Percentiles rank a stretch among this genome's conserved stretches.
Evolutionary conservation across 805 yeast genomes (phyloP).

Genomic region (Pichia eremophila): DNA sequence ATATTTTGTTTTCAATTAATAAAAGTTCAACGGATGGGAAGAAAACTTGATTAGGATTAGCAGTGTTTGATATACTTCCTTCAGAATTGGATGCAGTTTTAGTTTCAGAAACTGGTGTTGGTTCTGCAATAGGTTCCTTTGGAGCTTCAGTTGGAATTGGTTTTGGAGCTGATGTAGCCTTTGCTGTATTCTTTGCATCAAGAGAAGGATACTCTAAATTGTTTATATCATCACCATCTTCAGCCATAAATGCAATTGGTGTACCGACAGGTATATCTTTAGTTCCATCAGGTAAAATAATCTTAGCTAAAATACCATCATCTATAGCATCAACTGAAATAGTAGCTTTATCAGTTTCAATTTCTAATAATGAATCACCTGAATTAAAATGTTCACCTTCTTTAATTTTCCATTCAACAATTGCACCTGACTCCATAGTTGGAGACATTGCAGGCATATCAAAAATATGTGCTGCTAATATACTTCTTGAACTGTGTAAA

Average conservation of each 20-base stretch:
- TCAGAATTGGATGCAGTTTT: no score
- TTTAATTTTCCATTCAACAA: constrained; percentile 81
- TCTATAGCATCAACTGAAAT: constrained; percentile 85
- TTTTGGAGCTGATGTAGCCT: constrained; percentile 5
- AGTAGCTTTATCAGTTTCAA: constrained; percentile 81
- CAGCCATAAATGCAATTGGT: constrained; percentile 85
- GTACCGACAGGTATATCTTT: constrained; percentile 76
- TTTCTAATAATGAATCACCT: constrained; percentile 77
- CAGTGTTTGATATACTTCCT: constrained; percentile 22
- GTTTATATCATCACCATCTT: constrained; percentile 72
- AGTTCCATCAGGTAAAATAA: constrained; percentile 61
- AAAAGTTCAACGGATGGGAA: constrained; percentile 73
- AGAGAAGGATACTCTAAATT: constrained; percentile 48
- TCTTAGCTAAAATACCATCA: constrained; percentile 82
- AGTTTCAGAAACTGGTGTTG: no score
- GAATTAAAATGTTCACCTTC: constrained; percentile 63
- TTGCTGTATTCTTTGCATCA: constrained; percentile 6
- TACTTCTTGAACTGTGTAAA: constrained; percentile 24
- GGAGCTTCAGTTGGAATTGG: constrained; percentile 14
- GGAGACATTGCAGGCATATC: constrained; percentile 99
- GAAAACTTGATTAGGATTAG: constrained; percentile 59
- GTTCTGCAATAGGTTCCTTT: no score
- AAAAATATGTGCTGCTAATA: constrained; percentile 39
- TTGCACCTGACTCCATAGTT: constrained; percentile 94
- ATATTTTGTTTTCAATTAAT: constrained; percentile 51